Conservation (phyloP, 2,329 filamentous ascomycete genomes). For the Cordyceps militaris region DNA sequence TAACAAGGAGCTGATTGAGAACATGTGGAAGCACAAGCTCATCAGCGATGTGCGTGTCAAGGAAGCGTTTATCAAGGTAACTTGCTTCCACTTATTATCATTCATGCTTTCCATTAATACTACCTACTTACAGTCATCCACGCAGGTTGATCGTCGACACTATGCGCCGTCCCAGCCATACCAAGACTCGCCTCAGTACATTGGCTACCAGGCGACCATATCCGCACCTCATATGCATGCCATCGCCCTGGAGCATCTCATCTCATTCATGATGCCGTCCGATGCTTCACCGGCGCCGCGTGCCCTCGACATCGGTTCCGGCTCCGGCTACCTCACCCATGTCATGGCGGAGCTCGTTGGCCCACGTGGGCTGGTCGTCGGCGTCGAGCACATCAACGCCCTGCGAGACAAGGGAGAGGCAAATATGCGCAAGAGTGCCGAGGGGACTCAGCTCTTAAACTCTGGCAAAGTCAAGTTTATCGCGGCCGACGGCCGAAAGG, state of each 20-base stretch:
- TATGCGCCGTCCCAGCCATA: conserved; percentile 71
- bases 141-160: conserved; percentile 77
- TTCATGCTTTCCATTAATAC: not conserved
- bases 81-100: not conserved
- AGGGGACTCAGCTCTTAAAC: conserved; percentile 54
- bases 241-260: conserved; percentile 42
- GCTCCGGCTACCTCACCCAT: conserved; percentile 80
- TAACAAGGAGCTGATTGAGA: conserved; percentile 70
- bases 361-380: conserved; percentile 49
- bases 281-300: conserved; percentile 33
- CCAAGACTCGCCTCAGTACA: conserved; percentile 47
- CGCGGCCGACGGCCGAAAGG: conserved; percentile 65
- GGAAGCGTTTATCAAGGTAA: conserved; percentile 69
- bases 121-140: conserved; percentile 3
- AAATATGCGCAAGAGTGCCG: conserved; percentile 59
- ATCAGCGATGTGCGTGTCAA: conserved; percentile 68
- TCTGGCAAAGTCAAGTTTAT: conserved; percentile 63
- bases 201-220: conserved; percentile 51
- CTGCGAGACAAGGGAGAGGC: conserved; percentile 54
- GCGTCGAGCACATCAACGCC: conserved; percentile 65
- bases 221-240: conserved; percentile 57
- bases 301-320: conserved; percentile 68
- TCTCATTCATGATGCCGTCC: conserved; percentile 36
- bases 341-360: conserved; percentile 74
- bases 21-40: conserved; percentile 63